Percentiles rank a stretch among this genome's conserved stretches.
phyloP scores from a whole-genome alignment of 2,329 filamentous ascomycete genomes.

The Hymenotorrendiella dingleyae region DNA sequence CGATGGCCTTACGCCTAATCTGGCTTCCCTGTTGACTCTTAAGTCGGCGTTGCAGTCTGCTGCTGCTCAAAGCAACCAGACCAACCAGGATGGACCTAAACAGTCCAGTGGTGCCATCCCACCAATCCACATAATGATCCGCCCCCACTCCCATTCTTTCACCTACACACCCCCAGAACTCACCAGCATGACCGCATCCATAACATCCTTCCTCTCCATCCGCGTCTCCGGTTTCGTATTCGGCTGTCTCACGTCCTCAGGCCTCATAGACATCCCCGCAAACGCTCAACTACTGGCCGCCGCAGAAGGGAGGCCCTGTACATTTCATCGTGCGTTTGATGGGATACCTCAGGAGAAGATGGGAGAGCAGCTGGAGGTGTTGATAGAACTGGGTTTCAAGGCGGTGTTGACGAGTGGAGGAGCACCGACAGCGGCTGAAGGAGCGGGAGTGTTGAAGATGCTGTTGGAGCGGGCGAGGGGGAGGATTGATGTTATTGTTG shows the following conservation, averaged over 20 bases:
- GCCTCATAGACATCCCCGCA: constrained; percentile 35
- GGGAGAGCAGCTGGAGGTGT: constrained; percentile 8
- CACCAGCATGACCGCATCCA: constrained; percentile 36
- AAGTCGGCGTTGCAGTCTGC: constrained; percentile 8
- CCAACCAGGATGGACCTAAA: not conserved
- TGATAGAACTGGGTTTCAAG: constrained; percentile 36
- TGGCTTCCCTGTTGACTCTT: constrained; percentile 23
- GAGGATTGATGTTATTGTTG: constrained; percentile 41
- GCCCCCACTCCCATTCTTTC: constrained; percentile 42
- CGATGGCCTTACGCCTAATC: constrained; percentile 38
- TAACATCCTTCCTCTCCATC: constrained; percentile 31
- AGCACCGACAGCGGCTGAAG: constrained; percentile 13
- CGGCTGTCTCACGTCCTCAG: constrained; percentile 36
- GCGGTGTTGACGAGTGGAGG: constrained; percentile 45
- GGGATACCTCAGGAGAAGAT: constrained; percentile 23
- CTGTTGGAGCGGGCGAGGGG: constrained; percentile 28
- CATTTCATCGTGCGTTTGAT: constrained; percentile 51
- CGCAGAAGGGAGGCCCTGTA: constrained; percentile 39
- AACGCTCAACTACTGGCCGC: constrained; percentile 37
- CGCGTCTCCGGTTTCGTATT: constrained; percentile 45
- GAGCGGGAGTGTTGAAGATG: constrained; percentile 20
- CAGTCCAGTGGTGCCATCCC: constrained; percentile 18
- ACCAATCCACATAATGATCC: constrained; percentile 48
- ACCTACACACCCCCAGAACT: constrained; percentile 37
- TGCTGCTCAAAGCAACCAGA: not conserved